Evolutionary conservation across 768 basidiomycete genomes (phyloP), one percentile per base, ranked within the genome.

Genomic region (Tulasnella sp.): DNA sequence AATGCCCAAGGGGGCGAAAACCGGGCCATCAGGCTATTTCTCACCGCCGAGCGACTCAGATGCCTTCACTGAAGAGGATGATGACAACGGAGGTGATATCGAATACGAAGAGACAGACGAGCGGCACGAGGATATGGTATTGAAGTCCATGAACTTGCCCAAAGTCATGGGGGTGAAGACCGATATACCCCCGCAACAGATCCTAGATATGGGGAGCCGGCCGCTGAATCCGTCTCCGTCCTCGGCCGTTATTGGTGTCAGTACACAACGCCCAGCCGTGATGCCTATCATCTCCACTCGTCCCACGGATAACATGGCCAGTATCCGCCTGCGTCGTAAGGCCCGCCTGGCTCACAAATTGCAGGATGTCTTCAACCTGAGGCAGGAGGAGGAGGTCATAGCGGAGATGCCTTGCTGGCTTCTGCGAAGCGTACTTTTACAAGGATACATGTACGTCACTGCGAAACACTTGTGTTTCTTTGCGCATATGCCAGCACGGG

Each of bases 401-500:
- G 83, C 87, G 62, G 93, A 96, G 76, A 85, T 95, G 81, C 86
- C 90, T 1, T 96, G 92, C 69, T 97, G 92, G 90, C 75, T 97
- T 9, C 73, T 97, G 60, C 82, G 91, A 52, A 91, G 88, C 17
- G 32, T 70, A 88, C 91, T 98, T 63, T 77, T 99, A 30, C 95
- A 99, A 72, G 95, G 95, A 1, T 98, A 95, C 69, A 89, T 99
- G 81, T 99, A 95, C 70, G 76, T 98, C 51, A 98, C 95, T 1
- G 88, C 88, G 66, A 83, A 86, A 10, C 88, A 95, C 69, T 71
- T 98, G 19, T 97, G 95, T 73, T 99, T 99, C 76, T 99, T 94
- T 71, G 91, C 91, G 2, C 91, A 91, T 69, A 86, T 95, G 83
- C 91, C 91, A 17, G 78, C 83, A 29, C 78, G 84, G 74, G 92